Evolutionary conservation across 129 eudicot species (phyloP), one percentile per base, ranked within the genome.

Genomic region (Flaveria robusta): DNA sequence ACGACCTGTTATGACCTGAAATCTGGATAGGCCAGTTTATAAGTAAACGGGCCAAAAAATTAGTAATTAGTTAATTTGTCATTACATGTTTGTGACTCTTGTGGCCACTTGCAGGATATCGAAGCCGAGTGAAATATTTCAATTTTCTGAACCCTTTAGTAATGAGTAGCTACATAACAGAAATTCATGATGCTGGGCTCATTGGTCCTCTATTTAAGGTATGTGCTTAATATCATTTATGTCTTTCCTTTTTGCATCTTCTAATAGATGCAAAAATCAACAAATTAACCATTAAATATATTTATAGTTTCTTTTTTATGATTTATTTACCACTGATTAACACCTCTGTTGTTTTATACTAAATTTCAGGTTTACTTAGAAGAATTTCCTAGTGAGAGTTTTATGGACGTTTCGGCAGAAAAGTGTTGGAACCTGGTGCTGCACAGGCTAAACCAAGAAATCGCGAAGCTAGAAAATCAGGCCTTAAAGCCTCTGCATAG

Each of bases 121-220:
- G 72, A 84, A 90, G 93, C 78, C 86, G 86, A 70, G 93, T 88
- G 8, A 82, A 86, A 81, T 90, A 84, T 81, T 88, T 70, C 12
- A 78, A 65, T 70, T 74, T 80, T 72, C 68, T 85, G 62, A 78
- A 86, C 77, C 96, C 93, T 1, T 1, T 22, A 71, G 55, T 7
- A 14, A 66, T 65, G 80, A 86, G 89, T 62, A 70, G 70, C 81
- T 90, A 90, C 66, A 78, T 85, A 80, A 83, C 82, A 0, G 93
- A 90, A 84, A 76, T 90, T 74, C 74, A 82, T 54, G 93, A 88
- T 80, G 96, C 82, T 51, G 96, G 96, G 46, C 85, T 90, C 26
- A 75, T 88, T 31, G 96, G 96, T 18, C 96, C 96, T 68, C 42
- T 88, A 45, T 90, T 90, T 86, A 90, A 90, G 91, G 96, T 90